Percentiles rank a stretch among this genome's conserved stretches.
phyloP scores from a whole-genome alignment of 148 eudicot species.

The Rhododendron kiyosumense region DNA sequence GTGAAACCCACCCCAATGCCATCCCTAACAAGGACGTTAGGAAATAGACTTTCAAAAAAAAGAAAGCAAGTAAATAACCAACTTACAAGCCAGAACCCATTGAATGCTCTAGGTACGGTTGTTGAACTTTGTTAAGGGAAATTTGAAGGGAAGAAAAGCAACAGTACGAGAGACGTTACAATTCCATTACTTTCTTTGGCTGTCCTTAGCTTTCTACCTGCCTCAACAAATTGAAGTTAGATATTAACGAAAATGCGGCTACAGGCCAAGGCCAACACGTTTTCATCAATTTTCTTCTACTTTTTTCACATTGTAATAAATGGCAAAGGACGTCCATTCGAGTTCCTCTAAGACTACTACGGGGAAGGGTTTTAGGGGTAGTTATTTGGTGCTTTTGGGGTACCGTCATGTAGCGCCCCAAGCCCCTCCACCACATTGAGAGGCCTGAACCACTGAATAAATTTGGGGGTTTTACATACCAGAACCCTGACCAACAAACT shows the following conservation, averaged over 20 bases:
- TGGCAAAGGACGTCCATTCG: not conserved
- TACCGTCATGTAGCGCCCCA: not conserved
- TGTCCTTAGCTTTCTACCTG: not conserved
- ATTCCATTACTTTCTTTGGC: too few species aligned
- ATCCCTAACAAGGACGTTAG: too few species aligned
- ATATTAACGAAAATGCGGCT: not conserved
- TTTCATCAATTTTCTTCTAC: not conserved
- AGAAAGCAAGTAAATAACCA: not conserved
- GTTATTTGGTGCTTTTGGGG: not conserved
- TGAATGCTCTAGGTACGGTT: not conserved
- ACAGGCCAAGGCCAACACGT: not conserved
- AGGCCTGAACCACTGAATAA: not conserved
- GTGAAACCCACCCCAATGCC: too few species aligned
- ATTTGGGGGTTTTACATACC: not conserved
- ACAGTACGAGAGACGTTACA: too few species aligned
- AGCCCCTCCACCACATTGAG: not conserved
- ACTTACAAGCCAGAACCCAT: not conserved
- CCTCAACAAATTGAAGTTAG: not conserved
- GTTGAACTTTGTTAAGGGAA: too few species aligned
- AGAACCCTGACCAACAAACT: not conserved
- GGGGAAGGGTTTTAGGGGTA: not conserved
- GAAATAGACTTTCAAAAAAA: too few species aligned
- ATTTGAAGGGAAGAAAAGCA: too few species aligned
- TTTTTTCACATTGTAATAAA: not conserved
- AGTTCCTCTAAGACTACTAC: not conserved